Evolutionary conservation across 495 filamentous ascomycete species (phyloP), one percentile per base, ranked within the genome.

Genomic region (Aspergillus leporis): DNA sequence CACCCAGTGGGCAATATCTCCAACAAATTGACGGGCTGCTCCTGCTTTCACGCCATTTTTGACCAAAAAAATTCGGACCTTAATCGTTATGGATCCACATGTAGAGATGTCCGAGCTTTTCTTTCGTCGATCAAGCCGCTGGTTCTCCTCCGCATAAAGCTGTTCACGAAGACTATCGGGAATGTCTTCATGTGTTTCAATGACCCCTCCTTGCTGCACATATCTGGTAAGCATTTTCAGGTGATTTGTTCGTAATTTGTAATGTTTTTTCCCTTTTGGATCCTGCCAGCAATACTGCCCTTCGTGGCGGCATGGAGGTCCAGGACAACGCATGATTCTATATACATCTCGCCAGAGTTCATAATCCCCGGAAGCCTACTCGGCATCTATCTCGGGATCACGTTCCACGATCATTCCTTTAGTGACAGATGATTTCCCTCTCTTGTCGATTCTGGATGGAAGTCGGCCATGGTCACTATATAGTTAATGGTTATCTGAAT

Each of bases 341-440:
- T 73, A 76, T 8, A 76, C 61, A 47, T 64, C 53, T 7, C 59
- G 51, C 66, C 63, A 76, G 16, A 68, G n/a, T n/a, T n/a, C n/a
- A n/a, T n/a, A n/a, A n/a, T n/a, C n/a, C n/a, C n/a, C n/a, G n/a
- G n/a, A n/a, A n/a, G n/a, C n/a, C n/a, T n/a, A n/a, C n/a, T n/a
- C n/a, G n/a, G n/a, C n/a, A n/a, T n/a, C n/a, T n/a, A n/a, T n/a
- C n/a, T n/a, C n/a, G n/a, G n/a, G n/a, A n/a, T n/a, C n/a, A n/a
- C n/a, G n/a, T n/a, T n/a, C n/a, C n/a, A n/a, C n/a, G n/a, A n/a
- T n/a, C n/a, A n/a, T n/a, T n/a, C n/a, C n/a, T n/a, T n/a, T n/a
- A n/a, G n/a, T n/a, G n/a, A n/a, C n/a, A n/a, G n/a, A n/a, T n/a
- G n/a, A n/a, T n/a, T n/a, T n/a, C n/a, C n/a, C n/a, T n/a, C n/a